Conservation (phyloP, 495 filamentous ascomycete species). For the Penicillium fimorum region DNA sequence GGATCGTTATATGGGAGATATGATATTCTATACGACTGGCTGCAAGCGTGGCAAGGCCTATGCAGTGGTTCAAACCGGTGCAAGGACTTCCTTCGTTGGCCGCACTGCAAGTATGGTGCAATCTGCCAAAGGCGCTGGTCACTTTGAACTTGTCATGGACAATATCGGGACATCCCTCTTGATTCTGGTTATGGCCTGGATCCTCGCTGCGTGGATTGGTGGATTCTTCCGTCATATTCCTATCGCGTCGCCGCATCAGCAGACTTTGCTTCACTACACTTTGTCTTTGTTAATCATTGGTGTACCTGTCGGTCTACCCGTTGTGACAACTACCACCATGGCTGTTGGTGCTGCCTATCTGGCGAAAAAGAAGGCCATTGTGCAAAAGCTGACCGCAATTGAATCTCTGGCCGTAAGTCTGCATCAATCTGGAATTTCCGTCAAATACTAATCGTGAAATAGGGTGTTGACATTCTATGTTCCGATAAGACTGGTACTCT, state of each 20-base stretch:
- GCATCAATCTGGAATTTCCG: background rate
- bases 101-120: constrained; percentile 67
- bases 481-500: constrained; percentile 85
- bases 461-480: constrained; percentile 93
- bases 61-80: constrained; percentile 58
- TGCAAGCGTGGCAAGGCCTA: constrained; percentile 74
- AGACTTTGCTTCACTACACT: constrained; percentile 62
- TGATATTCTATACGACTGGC: constrained; percentile 67
- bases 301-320: constrained; percentile 93
- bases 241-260: constrained; percentile 58
- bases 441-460: constrained; percentile 9
- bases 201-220: constrained; percentile 67
- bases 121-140: constrained; percentile 64
- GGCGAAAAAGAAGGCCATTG: constrained; percentile 92
- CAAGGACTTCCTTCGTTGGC: constrained; percentile 69
- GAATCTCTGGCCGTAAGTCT: constrained; percentile 75
- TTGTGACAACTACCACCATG: constrained; percentile 95
- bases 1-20: constrained; percentile 70
- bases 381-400: constrained; percentile 93
- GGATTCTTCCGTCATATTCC: constrained; percentile 67
- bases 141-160: constrained; percentile 78
- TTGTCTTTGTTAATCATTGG: constrained; percentile 84
- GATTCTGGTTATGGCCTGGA: constrained; percentile 67
- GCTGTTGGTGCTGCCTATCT: constrained; percentile 93
- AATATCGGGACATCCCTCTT: constrained; percentile 68